Evolutionary conservation across 2,329 filamentous ascomycete species (phyloP).

Genomic region (Fusarium dlaminii): DNA sequence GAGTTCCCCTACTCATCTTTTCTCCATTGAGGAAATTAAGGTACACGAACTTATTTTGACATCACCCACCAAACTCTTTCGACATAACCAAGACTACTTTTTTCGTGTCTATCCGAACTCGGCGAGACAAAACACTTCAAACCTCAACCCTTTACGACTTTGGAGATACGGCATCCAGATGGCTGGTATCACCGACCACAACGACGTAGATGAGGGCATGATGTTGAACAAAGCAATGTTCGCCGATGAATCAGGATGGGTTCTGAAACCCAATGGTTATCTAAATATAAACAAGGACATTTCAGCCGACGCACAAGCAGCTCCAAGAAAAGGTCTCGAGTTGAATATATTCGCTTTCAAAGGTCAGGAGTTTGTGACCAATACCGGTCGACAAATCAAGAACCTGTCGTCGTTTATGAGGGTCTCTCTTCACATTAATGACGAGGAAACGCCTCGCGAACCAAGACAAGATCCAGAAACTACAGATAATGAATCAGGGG

Average conservation of each 20-base stretch:
- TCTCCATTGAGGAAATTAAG: accelerated
- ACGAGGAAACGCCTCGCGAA: accelerated
- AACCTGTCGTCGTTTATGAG: background rate
- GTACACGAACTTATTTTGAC: accelerated
- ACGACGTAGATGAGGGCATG: accelerated
- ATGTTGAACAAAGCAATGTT: background rate
- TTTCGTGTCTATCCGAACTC: accelerated
- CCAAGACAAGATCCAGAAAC: background rate
- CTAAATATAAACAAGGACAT: accelerated
- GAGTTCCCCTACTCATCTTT: accelerated
- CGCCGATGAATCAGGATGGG: background rate
- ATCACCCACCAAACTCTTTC: accelerated
- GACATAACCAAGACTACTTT: accelerated
- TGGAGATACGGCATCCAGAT: background rate
- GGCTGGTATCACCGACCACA: accelerated
- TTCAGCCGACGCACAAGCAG: accelerated
- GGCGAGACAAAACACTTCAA: accelerated
- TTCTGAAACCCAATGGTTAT: accelerated
- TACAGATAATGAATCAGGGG: background rate
- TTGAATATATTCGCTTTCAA: background rate
- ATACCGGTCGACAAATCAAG: accelerated
- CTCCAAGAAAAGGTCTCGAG: accelerated
- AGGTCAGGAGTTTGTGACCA: accelerated
- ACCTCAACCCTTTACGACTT: accelerated
- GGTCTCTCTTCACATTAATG: background rate